Evolutionary conservation across 768 basidiomycete genomes (phyloP), one percentile per base, ranked within the genome.

Genomic region (Butyriboletus loyo): DNA sequence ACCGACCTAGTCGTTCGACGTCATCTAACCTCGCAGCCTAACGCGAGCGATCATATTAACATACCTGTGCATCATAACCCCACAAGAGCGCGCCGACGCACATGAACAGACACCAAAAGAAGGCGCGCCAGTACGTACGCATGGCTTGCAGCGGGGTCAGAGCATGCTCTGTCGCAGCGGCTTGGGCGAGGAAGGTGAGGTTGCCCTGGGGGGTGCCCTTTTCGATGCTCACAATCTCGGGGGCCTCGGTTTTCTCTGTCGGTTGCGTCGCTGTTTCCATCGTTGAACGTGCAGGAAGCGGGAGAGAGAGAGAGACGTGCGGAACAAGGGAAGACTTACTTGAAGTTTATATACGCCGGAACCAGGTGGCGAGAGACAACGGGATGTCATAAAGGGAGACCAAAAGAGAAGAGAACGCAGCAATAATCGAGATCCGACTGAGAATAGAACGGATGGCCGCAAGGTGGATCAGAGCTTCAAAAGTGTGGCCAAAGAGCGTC

Each of bases 31-130:
- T n/a, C n/a, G n/a, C 13, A 14, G 19, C 19, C 24, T 43, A 15
- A 21, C 19, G 22, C 5, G 25, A n/a, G n/a, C 19, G 15, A 35
- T n/a, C 7, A 15, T 24, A 37, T 48, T 32, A 17, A 51, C 60
- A 6, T 41, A 62, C 66, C 54, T 65, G 66, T 2, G 52, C 38
- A 25, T 66, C 65, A 15, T 65, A 66, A 1, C 63, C 65, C 56
- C 53, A 65, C 56, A 67, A 52, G n/a, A 66, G 53, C 5, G 57
- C 62, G 4, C 64, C 55, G 24, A 62, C 48, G 22, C 52, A 65
- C 38, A 67, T 54, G 38, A 67, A 66, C 1, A 63, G 0, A 35
- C 65, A 66, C 66, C 66, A 66, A 4, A 37, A 10, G 17, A 60
- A 46, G 5, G 63, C 66, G 25, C 65, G 63, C 63, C 65, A 66